Percentiles rank a stretch among this genome's conserved stretches.
Conservation (phyloP, 106 monocot species). For the Chionographis japonica region DNA sequence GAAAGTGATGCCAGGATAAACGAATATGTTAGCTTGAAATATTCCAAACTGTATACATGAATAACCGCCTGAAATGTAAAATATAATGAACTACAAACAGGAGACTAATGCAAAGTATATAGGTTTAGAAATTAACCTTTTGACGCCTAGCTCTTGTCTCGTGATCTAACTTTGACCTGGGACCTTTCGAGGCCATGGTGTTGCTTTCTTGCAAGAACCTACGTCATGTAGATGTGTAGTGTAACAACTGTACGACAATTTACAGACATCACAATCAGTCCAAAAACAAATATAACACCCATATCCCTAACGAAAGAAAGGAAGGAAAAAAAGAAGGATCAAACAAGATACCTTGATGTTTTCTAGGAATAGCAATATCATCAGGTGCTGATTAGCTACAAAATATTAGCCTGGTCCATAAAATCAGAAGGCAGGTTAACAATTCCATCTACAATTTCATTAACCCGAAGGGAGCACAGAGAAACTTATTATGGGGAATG, state of each 20-base stretch:
- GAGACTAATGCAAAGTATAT: neutral
- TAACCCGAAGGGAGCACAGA: too few species aligned
- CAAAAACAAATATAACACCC: neutral
- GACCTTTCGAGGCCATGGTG: slow-evolving; percentile 89
- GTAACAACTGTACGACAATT: neutral
- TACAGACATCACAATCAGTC: neutral
- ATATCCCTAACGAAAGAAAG: neutral
- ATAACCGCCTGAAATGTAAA: too few species aligned
- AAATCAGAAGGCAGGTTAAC: too few species aligned
- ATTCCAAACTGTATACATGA: too few species aligned
- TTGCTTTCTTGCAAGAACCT: slow-evolving; percentile 12
- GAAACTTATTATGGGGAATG: too few species aligned
- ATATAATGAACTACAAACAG: too few species aligned
- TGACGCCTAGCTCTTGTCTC: slow-evolving; percentile 74
- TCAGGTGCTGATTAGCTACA: slow-evolving; percentile 1
- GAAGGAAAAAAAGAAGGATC: neutral
- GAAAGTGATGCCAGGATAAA: too few species aligned
- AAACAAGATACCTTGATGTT: slow-evolving; percentile 5
- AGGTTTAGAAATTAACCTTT: slow-evolving; percentile 47
- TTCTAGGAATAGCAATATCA: slow-evolving; percentile 1
- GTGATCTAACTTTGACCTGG: slow-evolving; percentile 80
- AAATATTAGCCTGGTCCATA: too few species aligned
- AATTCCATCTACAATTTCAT: too few species aligned
- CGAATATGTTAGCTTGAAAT: too few species aligned
- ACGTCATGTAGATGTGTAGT: slow-evolving; percentile 6